These are phyloP conservation scores for maize (Zea mays) DNA, from an alignment of 176 grass and related monocot species.

Conservation along the genomic window Zm-B73-REFERENCE-NAM-5.0 NC_050097.1:204120501-204121000, in stretches of 20 bases:
- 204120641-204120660: not conserved
- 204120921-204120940: constrained; percentile 18
- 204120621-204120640: constrained; percentile 84
- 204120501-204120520: not conserved
- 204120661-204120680: not conserved
- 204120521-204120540: constrained; percentile 18
- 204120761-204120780: constrained; percentile 5
- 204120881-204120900: not conserved
- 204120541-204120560: constrained; percentile 16
- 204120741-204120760: not conserved
- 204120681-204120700: constrained; percentile 13
- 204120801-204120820: constrained; percentile 92
- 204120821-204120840: constrained; percentile 79
- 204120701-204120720: not conserved
- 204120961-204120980: constrained; percentile 88
- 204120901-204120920: constrained; percentile 18
- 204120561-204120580: constrained; percentile 93
- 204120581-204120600: constrained; percentile 68
- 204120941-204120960: constrained; percentile 82
- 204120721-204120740: not conserved
- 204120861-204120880: not conserved
- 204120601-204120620: constrained; percentile 69
- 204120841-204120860: constrained; percentile 64
- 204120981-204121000: constrained; percentile 91
- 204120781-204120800: constrained; percentile 81